A percentile compares a stretch with the other conserved stretches of the same genome.
phyloP scores from a whole-genome alignment of 1,284 basidiomycete species.

The Tremellales sp. region DNA sequence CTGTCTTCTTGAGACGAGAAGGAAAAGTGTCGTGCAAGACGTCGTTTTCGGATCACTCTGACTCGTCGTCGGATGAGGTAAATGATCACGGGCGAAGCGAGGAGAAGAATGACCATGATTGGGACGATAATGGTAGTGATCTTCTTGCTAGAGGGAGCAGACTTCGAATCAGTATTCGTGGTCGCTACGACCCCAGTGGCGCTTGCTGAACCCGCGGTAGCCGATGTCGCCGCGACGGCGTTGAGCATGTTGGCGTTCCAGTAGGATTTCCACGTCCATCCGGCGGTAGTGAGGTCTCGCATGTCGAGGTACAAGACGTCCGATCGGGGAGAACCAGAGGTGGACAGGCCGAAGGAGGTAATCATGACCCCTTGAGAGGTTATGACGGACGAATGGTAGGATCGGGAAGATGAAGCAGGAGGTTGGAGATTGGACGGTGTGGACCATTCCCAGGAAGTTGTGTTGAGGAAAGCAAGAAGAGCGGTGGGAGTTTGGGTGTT shows the following conservation, averaged over 20 bases:
- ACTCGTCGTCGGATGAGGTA: conserved; percentile 40
- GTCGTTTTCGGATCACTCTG: conserved; percentile 37
- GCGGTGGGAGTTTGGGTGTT: conserved; percentile 23
- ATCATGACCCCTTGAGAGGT: conserved; percentile 48
- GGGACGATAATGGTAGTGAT: conserved; percentile 41
- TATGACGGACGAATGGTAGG: conserved; percentile 47
- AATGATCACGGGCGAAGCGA: conserved; percentile 34
- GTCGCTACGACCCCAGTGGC: conserved; percentile 4
- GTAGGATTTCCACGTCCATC: conserved; percentile 42
- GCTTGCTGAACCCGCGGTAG: conserved; percentile 6
- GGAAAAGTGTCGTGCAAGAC: conserved; percentile 46
- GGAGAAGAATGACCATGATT: conserved; percentile 30
- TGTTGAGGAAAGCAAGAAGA: conserved; percentile 43
- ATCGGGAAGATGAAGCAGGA: conserved; percentile 29
- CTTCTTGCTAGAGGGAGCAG: conserved; percentile 18
- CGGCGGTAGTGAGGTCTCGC: conserved; percentile 27
- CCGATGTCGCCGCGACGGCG: not conserved
- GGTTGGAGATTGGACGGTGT: conserved; percentile 43
- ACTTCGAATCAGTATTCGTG: conserved; percentile 4
- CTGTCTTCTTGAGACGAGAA: conserved; percentile 43
- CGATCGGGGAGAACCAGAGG: conserved; percentile 26
- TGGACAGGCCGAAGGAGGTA: conserved; percentile 42
- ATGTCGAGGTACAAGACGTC: conserved; percentile 46
- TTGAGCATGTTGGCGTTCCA: conserved; percentile 41
- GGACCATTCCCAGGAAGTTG: conserved; percentile 44